Evolutionary conservation across 1,284 basidiomycete genomes (phyloP).

Genomic region (Meira nashicola): DNA sequence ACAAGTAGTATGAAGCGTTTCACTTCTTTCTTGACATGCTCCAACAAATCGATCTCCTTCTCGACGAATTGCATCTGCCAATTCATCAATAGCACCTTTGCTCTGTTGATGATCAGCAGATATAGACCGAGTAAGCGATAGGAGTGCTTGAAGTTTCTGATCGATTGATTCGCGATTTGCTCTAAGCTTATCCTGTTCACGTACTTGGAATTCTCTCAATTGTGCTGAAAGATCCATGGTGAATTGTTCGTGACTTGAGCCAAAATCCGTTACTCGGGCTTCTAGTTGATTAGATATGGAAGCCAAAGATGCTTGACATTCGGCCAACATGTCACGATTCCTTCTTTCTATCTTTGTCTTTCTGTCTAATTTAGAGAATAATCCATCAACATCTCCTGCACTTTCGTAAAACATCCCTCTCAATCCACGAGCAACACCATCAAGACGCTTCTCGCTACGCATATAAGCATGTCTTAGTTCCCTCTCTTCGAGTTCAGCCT

Average conservation of each 20-base stretch:
- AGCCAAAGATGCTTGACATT: slow-evolving; percentile 1
- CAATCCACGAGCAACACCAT: slow-evolving; percentile 67
- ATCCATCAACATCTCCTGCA: slow-evolving; percentile 65
- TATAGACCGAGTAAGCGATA: neutral
- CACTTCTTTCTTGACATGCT: neutral
- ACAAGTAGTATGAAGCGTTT: neutral
- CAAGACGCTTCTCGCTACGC: slow-evolving; percentile 67
- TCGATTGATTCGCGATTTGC: neutral
- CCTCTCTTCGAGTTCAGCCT: slow-evolving; percentile 56
- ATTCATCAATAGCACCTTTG: neutral
- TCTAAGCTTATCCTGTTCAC: neutral
- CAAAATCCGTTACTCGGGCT: neutral
- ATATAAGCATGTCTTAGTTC: slow-evolving; percentile 68
- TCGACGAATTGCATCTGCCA: neutral
- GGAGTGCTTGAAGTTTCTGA: neutral
- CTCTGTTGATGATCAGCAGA: neutral
- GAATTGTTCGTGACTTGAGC: slow-evolving; percentile 2
- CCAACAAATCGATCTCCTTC: neutral
- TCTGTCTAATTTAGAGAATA: slow-evolving; percentile 71
- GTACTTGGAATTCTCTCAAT: neutral
- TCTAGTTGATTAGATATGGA: slow-evolving; percentile 2
- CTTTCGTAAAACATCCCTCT: slow-evolving; percentile 67
- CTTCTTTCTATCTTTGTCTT: neutral
- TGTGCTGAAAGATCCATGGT: neutral
- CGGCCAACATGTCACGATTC: neutral